Base-by-base conservation (phyloP, 2,329 filamentous ascomycete genomes). In the Alternaria atra region DNA sequence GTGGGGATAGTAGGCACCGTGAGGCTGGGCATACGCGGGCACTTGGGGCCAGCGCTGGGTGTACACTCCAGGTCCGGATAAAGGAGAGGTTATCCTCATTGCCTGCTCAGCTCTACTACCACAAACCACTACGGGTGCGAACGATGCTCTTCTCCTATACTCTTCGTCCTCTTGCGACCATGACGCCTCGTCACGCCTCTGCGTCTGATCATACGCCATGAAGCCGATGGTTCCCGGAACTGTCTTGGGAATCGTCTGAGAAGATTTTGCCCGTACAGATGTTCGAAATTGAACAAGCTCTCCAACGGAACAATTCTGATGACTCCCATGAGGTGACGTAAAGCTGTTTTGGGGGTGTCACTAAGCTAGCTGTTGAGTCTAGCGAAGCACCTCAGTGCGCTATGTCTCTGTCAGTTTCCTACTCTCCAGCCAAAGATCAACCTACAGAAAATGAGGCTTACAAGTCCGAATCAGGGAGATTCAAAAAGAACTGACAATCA, bases 141-240 rank as follows among this genome's bases (percentile, higher is more conserved):
- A 48, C 10, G 53, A 10, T 15, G 25, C 15, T 39, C 34, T 39
- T 50, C 34, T 35, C 13, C 7, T 46, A 12, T 50, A 12, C 10
- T 23, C 32, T 23, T 32, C 17, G n/a, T 27, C 20, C 9, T 39
- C 7, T 12, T 40, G 53, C 20, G 43, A 32, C 53, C 53, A 48
- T 15, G 43, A 48, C 23, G 17, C 32, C 25, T 30, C 34, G 20
- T 48, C 23, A 20, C 23, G n/a, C 34, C 52, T 20, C 40, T 47
- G 52, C 20, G 52, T 35, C 30, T 55, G 52, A 23, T 47, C 30
- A 13, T 55, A 47, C 52, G 52, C 52, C 52, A 55, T 55, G 32
- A 25, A 30, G 39, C 13, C 20, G 15, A 39, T 4, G n/a, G 15
- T 29, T 15, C 30, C 23, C 23, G 25, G n/a, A 8, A 29, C 17